Percentiles rank a stretch among this genome's conserved stretches.
phyloP scores from a whole-genome alignment of 2,329 filamentous ascomycete genomes.

The Annulohypoxylon truncatum region DNA sequence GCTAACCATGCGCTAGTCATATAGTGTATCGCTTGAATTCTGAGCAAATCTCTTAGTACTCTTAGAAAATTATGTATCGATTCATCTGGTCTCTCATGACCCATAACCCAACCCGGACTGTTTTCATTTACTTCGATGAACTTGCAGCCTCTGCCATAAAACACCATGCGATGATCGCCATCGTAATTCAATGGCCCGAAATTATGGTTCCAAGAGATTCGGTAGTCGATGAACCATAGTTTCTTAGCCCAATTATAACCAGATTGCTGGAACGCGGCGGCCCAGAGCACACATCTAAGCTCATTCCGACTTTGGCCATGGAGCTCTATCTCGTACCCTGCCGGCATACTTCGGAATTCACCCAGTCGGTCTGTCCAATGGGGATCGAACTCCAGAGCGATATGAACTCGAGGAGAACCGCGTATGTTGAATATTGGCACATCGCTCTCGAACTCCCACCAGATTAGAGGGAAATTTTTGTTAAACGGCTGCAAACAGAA shows the following conservation, averaged over 20 bases:
- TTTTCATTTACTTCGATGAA: not conserved
- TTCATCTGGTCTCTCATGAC: not conserved
- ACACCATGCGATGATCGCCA: not conserved
- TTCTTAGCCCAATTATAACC: not conserved
- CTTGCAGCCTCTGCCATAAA: not conserved
- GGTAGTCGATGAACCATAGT: not conserved
- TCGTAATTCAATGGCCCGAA: not conserved
- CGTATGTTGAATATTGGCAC: not conserved
- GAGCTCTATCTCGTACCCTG: not conserved
- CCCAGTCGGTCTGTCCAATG: not conserved
- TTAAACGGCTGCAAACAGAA: not conserved
- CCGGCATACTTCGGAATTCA: too few species aligned
- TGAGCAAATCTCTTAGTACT: not conserved
- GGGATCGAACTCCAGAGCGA: not conserved
- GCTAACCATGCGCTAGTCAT: too few species aligned
- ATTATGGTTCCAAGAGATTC: not conserved
- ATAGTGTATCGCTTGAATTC: too few species aligned
- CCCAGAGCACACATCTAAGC: not conserved
- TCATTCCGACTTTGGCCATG: not conserved
- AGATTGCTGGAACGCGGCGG: not conserved
- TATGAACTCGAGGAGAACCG: not conserved
- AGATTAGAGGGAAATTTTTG: not conserved
- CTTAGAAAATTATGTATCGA: not conserved
- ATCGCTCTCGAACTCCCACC: not conserved
- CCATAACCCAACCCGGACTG: not conserved